phyloP scores from a whole-genome alignment of 441 rosid genomes.

The Lepidium campestre region DNA sequence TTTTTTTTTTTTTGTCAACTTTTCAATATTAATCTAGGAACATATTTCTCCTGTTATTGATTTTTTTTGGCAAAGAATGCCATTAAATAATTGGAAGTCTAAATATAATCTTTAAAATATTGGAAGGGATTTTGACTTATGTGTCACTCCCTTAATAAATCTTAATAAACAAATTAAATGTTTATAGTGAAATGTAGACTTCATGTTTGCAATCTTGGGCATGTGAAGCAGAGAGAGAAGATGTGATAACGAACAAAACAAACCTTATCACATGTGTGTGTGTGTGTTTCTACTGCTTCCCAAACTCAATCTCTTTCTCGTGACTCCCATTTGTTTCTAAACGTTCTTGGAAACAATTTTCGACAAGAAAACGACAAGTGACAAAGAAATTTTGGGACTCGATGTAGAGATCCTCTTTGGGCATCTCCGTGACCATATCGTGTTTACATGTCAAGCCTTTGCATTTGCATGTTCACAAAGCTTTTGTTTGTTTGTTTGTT shows the following conservation, averaged over 20 bases:
- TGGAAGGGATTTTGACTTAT: too few relatives aligned
- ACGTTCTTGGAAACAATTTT: too few relatives aligned
- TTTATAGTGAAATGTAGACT: conserved; percentile 19
- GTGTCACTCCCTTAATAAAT: too few relatives aligned
- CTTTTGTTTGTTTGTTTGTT: too few relatives aligned
- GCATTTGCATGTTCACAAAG: too few relatives aligned
- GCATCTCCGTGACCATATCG: too few relatives aligned
- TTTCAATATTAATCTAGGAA: not conserved
- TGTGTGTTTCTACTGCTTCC: conserved; percentile 14
- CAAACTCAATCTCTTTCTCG: conserved; percentile 18
- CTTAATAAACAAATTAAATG: not conserved
- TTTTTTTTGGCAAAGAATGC: not conserved
- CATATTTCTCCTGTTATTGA: conserved; percentile 1
- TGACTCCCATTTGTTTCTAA: conserved; percentile 10
- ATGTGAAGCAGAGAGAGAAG: conserved; percentile 21
- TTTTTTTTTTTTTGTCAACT: not conserved
- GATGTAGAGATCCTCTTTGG: too few relatives aligned
- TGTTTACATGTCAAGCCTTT: too few relatives aligned
- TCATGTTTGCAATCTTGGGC: conserved; percentile 24
- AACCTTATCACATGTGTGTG: conserved; percentile 22
- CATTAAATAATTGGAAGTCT: too few relatives aligned
- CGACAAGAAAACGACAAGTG: too few relatives aligned
- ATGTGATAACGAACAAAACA: conserved; percentile 16
- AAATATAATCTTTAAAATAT: too few relatives aligned
- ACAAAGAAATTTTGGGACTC: too few relatives aligned